phyloP scores from a whole-genome alignment of 1,139 yeast genomes.

The Pneumocystis wakefieldiae region DNA sequence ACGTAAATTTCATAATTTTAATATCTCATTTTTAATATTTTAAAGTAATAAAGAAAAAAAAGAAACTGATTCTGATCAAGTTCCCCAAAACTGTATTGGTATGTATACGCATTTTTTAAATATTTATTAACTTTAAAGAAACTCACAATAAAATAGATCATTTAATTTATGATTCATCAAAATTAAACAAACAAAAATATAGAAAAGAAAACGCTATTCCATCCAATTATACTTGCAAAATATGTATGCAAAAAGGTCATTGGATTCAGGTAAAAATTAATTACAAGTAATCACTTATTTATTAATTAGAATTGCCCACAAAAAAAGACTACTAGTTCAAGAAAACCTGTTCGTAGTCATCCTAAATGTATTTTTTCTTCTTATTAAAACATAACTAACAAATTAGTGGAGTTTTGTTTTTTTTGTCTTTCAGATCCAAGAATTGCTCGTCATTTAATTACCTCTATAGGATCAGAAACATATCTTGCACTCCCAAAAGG shows the following conservation, averaged over 20 bases:
- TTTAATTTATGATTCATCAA: neutral
- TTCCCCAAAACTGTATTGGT: neutral
- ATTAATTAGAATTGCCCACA: neutral
- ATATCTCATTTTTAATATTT: neutral
- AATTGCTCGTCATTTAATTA: conserved; percentile 65
- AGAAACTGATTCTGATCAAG: neutral
- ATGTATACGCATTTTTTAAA: neutral
- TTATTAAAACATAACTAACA: conserved; percentile 33
- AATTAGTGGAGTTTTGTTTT: conserved; percentile 37
- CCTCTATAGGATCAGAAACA: conserved; percentile 50
- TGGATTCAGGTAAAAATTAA: neutral
- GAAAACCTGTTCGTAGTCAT: conserved; percentile 10
- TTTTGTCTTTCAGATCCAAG: conserved; percentile 74
- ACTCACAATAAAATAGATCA: neutral
- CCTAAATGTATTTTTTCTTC: conserved; percentile 10
- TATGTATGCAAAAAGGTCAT: neutral
- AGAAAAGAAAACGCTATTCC: neutral
- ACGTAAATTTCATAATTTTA: neutral
- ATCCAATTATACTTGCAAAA: neutral
- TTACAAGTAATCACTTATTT: neutral
- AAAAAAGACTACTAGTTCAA: conserved; percentile 13
- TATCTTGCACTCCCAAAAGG: conserved; percentile 80
- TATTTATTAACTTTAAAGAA: neutral
- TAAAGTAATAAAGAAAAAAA: neutral
- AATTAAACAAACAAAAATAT: neutral